Percentiles rank a stretch among this genome's conserved stretches.
Conservation (phyloP, 768 basidiomycete genomes). For the Boletus barrowsii region DNA sequence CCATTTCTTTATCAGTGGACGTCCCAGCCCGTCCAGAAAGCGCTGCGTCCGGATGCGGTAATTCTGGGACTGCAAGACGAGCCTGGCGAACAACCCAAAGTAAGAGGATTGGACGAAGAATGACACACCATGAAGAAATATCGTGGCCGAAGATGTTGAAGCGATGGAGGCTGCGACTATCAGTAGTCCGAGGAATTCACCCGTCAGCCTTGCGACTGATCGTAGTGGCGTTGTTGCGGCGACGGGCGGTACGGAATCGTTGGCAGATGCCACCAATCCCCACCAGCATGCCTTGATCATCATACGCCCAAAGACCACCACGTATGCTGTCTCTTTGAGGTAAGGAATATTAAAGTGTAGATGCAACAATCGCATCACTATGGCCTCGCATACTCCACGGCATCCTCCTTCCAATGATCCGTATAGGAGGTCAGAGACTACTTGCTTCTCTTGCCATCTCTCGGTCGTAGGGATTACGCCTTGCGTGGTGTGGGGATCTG, state of each 20-base stretch:
- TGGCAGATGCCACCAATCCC: slow-evolving; percentile 9
- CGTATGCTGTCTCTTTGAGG: slow-evolving; percentile 2
- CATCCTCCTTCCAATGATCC: slow-evolving; percentile 15
- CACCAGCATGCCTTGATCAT: slow-evolving; percentile 6
- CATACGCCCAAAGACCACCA: slow-evolving; percentile 10
- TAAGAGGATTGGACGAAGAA: slow-evolving; percentile 14
- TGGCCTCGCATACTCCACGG: slow-evolving; percentile 13
- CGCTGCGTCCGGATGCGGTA: slow-evolving; percentile 15
- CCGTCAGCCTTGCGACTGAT: slow-evolving; percentile 4
- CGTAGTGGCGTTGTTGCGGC: slow-evolving; percentile 4
- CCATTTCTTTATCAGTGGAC: slow-evolving; percentile 14
- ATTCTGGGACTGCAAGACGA: slow-evolving; percentile 14
- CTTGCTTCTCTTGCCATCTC: slow-evolving; percentile 7
- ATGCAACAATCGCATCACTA: slow-evolving; percentile 13
- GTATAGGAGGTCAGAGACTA: slow-evolving; percentile 4
- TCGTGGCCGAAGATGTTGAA: background rate
- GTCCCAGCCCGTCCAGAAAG: slow-evolving; percentile 4
- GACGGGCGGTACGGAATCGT: background rate
- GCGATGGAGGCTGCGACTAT: slow-evolving; percentile 1
- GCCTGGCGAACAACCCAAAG: slow-evolving; percentile 16
- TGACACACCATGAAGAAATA: slow-evolving; percentile 8
- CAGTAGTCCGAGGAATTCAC: slow-evolving; percentile 13
- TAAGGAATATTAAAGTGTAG: slow-evolving; percentile 1
- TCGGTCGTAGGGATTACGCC: background rate
- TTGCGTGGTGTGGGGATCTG: background rate